phyloP scores from a whole-genome alignment of 73 alveolate species.

The Diophrys appendiculata region DNA sequence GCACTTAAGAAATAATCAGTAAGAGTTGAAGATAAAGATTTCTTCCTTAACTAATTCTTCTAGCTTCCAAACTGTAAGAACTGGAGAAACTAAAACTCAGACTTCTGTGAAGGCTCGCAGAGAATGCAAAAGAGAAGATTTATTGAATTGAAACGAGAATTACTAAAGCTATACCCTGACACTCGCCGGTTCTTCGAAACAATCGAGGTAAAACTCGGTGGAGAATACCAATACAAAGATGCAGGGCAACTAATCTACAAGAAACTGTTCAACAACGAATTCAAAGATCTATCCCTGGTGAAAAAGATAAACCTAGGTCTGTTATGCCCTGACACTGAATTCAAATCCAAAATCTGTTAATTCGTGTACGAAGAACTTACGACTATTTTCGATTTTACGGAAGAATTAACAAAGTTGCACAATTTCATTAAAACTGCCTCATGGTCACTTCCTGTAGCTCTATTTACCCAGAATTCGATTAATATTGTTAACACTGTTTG shows the following conservation, averaged over 20 bases:
- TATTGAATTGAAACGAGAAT: neutral
- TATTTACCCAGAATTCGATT: slow-evolving; percentile 43
- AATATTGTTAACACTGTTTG: slow-evolving; percentile 57
- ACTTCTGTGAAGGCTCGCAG: slow-evolving; percentile 21
- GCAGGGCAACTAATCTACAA: slow-evolving; percentile 26
- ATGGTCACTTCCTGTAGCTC: slow-evolving; percentile 59
- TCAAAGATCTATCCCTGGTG: slow-evolving; percentile 12
- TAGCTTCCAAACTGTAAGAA: slow-evolving; percentile 10
- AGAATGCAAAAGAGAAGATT: slow-evolving; percentile 26
- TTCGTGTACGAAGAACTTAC: slow-evolving; percentile 48
- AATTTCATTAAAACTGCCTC: slow-evolving; percentile 51
- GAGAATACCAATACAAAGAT: slow-evolving; percentile 43
- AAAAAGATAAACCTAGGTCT: slow-evolving; percentile 10
- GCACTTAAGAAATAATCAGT: slow-evolving; percentile 58
- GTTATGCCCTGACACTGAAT: slow-evolving; percentile 23
- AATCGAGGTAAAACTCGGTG: slow-evolving; percentile 49
- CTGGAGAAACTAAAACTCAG: slow-evolving; percentile 20
- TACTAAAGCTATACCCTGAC: slow-evolving; percentile 27
- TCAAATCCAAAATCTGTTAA: slow-evolving; percentile 27
- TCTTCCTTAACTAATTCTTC: slow-evolving; percentile 12
- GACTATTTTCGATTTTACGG: slow-evolving; percentile 44
- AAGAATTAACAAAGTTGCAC: slow-evolving; percentile 36
- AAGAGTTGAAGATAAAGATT: slow-evolving; percentile 20
- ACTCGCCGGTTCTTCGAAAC: slow-evolving; percentile 16
- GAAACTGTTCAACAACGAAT: slow-evolving; percentile 19